Conservation (phyloP, 2,329 filamentous ascomycete species). For the Hypoxylon rubiginosum region DNA sequence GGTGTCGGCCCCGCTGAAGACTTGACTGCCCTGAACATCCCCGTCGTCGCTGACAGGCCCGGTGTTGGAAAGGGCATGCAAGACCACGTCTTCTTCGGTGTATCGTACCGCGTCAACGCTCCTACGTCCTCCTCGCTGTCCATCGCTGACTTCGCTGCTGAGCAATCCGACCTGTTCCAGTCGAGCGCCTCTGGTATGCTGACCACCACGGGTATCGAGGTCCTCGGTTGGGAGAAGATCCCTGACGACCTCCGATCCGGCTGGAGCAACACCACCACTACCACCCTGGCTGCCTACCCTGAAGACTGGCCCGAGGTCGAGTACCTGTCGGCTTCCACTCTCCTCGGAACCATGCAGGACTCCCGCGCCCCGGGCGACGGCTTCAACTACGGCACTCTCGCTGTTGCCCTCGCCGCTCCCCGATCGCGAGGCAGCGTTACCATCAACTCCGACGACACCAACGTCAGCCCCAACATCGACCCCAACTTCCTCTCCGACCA, state of each 20-base stretch:
- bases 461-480: slow-evolving; percentile 49
- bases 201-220: neutral
- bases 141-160: neutral
- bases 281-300: slow-evolving; percentile 46
- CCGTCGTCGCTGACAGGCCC: slow-evolving; percentile 65
- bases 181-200: neutral
- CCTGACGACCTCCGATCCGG: neutral
- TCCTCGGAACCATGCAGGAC: slow-evolving; percentile 46
- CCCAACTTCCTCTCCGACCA: slow-evolving; percentile 50
- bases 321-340: slow-evolving; percentile 47
- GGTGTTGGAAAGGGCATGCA: slow-evolving; percentile 73
- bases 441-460: slow-evolving; percentile 65
- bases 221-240: slow-evolving; percentile 7
- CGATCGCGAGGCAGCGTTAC: slow-evolving; percentile 68
- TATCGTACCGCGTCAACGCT: slow-evolving; percentile 52
- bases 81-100: slow-evolving; percentile 60
- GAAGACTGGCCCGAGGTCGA: slow-evolving; percentile 54
- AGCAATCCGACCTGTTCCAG: neutral
- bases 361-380: slow-evolving; percentile 47
- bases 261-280: neutral
- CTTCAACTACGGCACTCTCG: slow-evolving; percentile 47
- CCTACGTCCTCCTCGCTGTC: slow-evolving; percentile 1
- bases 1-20: neutral
- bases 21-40: slow-evolving; percentile 53
- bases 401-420: slow-evolving; percentile 45